Base-by-base conservation (phyloP, 768 basidiomycete genomes). In the Lactarius hengduanensis region DNA sequence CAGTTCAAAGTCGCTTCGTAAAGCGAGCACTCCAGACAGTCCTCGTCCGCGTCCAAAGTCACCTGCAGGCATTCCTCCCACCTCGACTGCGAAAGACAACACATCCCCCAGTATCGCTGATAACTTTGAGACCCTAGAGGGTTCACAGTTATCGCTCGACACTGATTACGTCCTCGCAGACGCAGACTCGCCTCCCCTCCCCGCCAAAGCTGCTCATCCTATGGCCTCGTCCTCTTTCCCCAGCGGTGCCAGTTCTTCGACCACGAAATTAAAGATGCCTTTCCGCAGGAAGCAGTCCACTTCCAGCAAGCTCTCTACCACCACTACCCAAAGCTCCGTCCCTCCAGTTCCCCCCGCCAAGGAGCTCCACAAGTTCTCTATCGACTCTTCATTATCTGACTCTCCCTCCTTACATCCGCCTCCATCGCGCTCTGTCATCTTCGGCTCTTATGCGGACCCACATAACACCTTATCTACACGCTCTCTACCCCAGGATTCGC, bases 341-440 rank as follows among this genome's bases (percentile, higher is more conserved):
- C 70, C 68, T 68, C 68, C 57, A 75, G 74, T 61, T n/a, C 34
- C 43, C 53, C 47, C 53, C 2, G 28, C 69, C 56, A 41, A 59
- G 11, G 61, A 59, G 30, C 43, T 34, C 34, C 56, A 28, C 57
- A 57, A 61, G 50, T 58, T 54, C 54, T 74, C 72, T 67, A 79
- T 77, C 59, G 76, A 78, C 7, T 77, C 76, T 7, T 82, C 84
- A 53, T 83, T 84, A 60, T 74, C 78, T 4, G 84, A 82, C 18
- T 71, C 76, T 22, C 64, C 79, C 59, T 78, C 77, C 30, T 69
- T 79, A 32, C 81, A 80, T 40, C 87, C 86, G 4, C 86, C 89
- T 1, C 88, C 88, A 0, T 82, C 83, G 26, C 85, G 85, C 72
- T 86, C 85, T 2, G 82, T 86, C 53, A 80, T 90, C 63, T 90